phyloP scores from a whole-genome alignment of 2,329 filamentous ascomycete species.

The Clonostachys byssicola region DNA sequence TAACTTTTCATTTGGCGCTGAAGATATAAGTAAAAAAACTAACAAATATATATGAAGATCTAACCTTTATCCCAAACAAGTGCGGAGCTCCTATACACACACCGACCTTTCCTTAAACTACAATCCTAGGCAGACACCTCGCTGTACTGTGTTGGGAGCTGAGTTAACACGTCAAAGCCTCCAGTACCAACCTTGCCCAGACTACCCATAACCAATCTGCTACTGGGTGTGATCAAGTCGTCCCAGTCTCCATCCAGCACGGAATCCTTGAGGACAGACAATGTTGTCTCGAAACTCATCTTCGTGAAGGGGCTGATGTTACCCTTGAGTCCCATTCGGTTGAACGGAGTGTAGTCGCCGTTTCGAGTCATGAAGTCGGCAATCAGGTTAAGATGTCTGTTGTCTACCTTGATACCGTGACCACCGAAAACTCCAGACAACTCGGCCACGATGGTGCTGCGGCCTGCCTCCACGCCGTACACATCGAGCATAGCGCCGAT shows the following conservation, averaged over 20 bases:
- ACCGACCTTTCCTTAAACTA: background rate
- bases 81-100: background rate
- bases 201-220: slow-evolving; percentile 82
- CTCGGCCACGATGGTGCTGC: slow-evolving; percentile 82
- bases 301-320: slow-evolving; percentile 92
- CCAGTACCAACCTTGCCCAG: slow-evolving; percentile 84
- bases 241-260: slow-evolving; percentile 89
- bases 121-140: slow-evolving; percentile 10
- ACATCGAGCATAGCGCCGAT: slow-evolving; percentile 78
- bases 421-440: slow-evolving; percentile 80
- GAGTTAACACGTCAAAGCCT: slow-evolving; percentile 79
- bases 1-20: no score
- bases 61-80: background rate
- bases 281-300: slow-evolving; percentile 98
- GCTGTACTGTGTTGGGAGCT: slow-evolving; percentile 47
- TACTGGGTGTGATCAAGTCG: slow-evolving; percentile 78
- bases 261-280: slow-evolving; percentile 89
- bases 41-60: background rate
- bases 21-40: background rate
- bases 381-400: slow-evolving; percentile 90
- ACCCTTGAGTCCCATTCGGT: slow-evolving; percentile 79
- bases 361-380: slow-evolving; percentile 97
- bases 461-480: slow-evolving; percentile 92
- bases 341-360: slow-evolving; percentile 87
- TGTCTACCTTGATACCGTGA: slow-evolving; percentile 90